Percentiles rank a stretch among this genome's conserved stretches.
Conservation (phyloP, 2,329 filamentous ascomycete genomes). For the Beauveria caledonica region DNA sequence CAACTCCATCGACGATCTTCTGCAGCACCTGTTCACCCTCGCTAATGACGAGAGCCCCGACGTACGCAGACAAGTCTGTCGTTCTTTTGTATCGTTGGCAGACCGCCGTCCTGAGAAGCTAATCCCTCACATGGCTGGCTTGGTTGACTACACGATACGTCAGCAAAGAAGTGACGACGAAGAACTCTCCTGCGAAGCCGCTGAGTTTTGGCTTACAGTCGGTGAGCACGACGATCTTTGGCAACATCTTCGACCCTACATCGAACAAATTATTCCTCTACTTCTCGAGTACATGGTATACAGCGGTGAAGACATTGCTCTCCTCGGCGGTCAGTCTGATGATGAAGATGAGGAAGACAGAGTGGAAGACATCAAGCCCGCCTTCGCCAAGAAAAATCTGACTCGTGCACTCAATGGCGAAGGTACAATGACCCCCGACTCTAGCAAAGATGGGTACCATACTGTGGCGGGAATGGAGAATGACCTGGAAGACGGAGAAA, state of each 20-base stretch:
- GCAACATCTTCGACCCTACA: slow-evolving; percentile 65
- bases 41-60: slow-evolving; percentile 70
- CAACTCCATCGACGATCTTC: slow-evolving; percentile 69
- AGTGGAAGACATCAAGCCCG: slow-evolving; percentile 82
- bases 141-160: slow-evolving; percentile 87
- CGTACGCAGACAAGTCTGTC: slow-evolving; percentile 86
- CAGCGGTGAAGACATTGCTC: slow-evolving; percentile 82
- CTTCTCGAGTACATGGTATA: slow-evolving; percentile 94
- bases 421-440: slow-evolving; percentile 41
- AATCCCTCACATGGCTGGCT: slow-evolving; percentile 72
- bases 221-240: slow-evolving; percentile 80
- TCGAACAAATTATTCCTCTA: slow-evolving; percentile 80
- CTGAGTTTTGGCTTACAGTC: slow-evolving; percentile 94
- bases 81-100: slow-evolving; percentile 84
- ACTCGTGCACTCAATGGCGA: slow-evolving; percentile 50
- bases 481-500: slow-evolving; percentile 77
- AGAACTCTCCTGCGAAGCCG: slow-evolving; percentile 85
- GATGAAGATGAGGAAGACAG: slow-evolving; percentile 90
- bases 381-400: slow-evolving; percentile 67
- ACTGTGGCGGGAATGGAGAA: slow-evolving; percentile 56
- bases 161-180: slow-evolving; percentile 86
- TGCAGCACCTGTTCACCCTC: slow-evolving; percentile 75
- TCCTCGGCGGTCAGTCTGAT: slow-evolving; percentile 74
- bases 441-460: slow-evolving; percentile 45
- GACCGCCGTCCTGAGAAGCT: slow-evolving; percentile 88